These are phyloP conservation scores for Globomyces pollinis-pini DNA, from an alignment of 192 early-diverging fungal genomes.

Conservation along the genomic window DNA sequence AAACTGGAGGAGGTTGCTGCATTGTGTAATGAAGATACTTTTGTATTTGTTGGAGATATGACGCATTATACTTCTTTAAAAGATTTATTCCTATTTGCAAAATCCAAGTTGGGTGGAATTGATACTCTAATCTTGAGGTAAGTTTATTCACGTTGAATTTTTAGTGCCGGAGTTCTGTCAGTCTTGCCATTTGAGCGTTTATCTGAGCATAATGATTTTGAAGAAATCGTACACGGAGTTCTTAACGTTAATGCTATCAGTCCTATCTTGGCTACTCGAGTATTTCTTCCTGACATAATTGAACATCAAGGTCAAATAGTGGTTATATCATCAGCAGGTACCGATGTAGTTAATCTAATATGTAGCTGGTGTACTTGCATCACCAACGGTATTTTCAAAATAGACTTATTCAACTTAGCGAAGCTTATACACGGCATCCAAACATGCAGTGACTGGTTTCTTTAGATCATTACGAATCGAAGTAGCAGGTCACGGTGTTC, in stretches of 20 bases:
- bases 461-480: slow-evolving; percentile 78
- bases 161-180: slow-evolving; percentile 63
- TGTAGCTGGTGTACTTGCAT: slow-evolving; percentile 61
- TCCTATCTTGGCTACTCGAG: slow-evolving; percentile 24
- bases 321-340: slow-evolving; percentile 47
- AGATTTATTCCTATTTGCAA: slow-evolving; percentile 14
- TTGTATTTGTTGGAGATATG: slow-evolving; percentile 34
- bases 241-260: slow-evolving; percentile 20
- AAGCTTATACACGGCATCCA: slow-evolving; percentile 61
- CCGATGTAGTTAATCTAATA: slow-evolving; percentile 70
- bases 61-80: slow-evolving; percentile 43
- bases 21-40: slow-evolving; percentile 28
- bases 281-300: slow-evolving; percentile 20
- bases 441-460: slow-evolving; percentile 76
- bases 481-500: slow-evolving; percentile 46
- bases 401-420: no score
- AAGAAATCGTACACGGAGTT: slow-evolving; percentile 26
- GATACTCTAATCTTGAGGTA: slow-evolving; percentile 64
- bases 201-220: slow-evolving; percentile 16
- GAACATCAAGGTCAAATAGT: slow-evolving; percentile 40
- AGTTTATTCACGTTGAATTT: not conserved
- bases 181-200: slow-evolving; percentile 58
- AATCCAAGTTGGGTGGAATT: slow-evolving; percentile 25
- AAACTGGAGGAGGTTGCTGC: slow-evolving; percentile 40
- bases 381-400: no score